Conservation (phyloP, 495 filamentous ascomycete genomes). For the Talaromyces nanjingensis region DNA sequence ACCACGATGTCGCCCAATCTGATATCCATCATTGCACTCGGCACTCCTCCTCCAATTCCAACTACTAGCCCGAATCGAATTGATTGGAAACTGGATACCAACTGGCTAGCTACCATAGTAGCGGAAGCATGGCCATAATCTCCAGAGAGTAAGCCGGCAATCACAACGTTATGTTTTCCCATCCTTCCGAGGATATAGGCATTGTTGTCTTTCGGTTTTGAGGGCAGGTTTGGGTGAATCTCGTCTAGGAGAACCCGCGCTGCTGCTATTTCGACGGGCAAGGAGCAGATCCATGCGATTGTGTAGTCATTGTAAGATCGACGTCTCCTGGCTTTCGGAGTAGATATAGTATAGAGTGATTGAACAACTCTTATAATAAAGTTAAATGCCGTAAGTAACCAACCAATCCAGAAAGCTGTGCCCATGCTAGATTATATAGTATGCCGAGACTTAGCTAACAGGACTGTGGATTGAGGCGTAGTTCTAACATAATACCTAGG, state of each 20-base stretch:
- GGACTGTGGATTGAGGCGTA: not conserved
- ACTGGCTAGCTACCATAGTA: too few relatives aligned
- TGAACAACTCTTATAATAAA: not conserved
- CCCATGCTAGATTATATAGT: not conserved
- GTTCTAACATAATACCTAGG: too few relatives aligned
- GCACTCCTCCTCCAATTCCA: too few relatives aligned
- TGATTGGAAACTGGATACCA: too few relatives aligned
- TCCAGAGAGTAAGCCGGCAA: too few relatives aligned
- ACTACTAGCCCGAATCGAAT: too few relatives aligned
- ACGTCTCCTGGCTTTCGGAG: not conserved
- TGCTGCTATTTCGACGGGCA: not conserved
- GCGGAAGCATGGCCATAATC: too few relatives aligned
- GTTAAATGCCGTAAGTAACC: not conserved
- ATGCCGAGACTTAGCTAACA: too few relatives aligned
- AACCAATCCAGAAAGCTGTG: not conserved
- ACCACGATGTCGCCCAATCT: too few relatives aligned
- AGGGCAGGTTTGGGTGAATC: too few relatives aligned
- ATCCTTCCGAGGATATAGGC: conserved; percentile 29
- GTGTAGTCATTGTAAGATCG: not conserved
- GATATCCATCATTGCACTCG: too few relatives aligned
- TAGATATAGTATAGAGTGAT: too few relatives aligned
- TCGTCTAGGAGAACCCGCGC: not conserved
- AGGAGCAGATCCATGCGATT: not conserved
- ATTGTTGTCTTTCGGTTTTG: conserved; percentile 18
- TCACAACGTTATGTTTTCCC: conserved; percentile 14